Base-by-base conservation (phyloP, 192 early-diverging fungal genomes). In the Mortierella hygrophila region DNA sequence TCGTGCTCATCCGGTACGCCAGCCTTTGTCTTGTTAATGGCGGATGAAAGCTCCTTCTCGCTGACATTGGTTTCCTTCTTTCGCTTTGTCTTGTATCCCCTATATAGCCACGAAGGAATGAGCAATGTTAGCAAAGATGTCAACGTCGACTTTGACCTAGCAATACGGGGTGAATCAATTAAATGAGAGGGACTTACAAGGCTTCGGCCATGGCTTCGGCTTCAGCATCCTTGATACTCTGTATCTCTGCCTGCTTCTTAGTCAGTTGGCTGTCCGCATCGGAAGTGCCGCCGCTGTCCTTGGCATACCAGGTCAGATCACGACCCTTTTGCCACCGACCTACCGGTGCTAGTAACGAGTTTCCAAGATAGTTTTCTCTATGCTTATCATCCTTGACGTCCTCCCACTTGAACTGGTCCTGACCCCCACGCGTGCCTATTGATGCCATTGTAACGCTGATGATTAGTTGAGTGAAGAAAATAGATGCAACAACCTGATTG, bases 361-460 rank as follows among this genome's bases (percentile, higher is more conserved):
- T 94, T 10, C 96, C 96, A 26, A 97, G 90, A 82, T 97, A 97
- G 86, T 96, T 95, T 90, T 97, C 96, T 42, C 96, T 89, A 77
- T 95, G 87, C 77, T 95, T 93, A 75, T 94, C 94, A 21, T 90
- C 88, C 71, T 94, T 93, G 20, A 93, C 91, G 57, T 92, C 88
- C 16, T 92, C 91, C 93, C 93, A 93, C 11, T 77, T 90, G 68
- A 93, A 93, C 85, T 92, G 89, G 74, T 90, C 89, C 37, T 76
- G 77, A 7, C 89, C 88, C 1, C 89, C 89, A 13, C 88, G 89
- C 41, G 83, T 89, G 29, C 88, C 89, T 88, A 40, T 57, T 42
- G 35, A 52, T 71, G 41, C 37, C 9, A 70, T 46, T 46, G 44
- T 15, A 40, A 20, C 23, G 15, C 38, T 57, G 55, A 26, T 65